A percentile compares a stretch with the other conserved stretches of the same genome.
Conservation (phyloP, 305 asterid genomes). For the Fraxinus velutina region DNA sequence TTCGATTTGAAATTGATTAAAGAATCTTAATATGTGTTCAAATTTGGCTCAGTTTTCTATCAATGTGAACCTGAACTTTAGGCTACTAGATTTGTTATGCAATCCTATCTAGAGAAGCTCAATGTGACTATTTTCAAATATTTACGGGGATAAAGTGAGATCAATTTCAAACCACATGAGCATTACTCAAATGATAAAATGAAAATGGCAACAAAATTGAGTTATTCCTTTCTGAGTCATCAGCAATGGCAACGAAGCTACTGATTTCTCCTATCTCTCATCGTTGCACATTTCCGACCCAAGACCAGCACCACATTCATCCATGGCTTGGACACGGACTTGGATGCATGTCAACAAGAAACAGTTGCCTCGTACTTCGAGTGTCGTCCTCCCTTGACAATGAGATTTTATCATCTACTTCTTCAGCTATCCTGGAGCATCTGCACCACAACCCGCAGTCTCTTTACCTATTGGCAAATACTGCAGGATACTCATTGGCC, state of each 20-base stretch:
- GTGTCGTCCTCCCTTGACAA: constrained; percentile 42
- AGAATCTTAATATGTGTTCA: background rate
- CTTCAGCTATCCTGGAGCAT: constrained; percentile 36
- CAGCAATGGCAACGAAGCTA: constrained; percentile 57
- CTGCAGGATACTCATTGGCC: constrained; percentile 67
- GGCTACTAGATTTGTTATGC: background rate
- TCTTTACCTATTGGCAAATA: constrained; percentile 56
- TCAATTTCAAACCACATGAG: background rate
- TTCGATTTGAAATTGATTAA: background rate
- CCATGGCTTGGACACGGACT: constrained; percentile 26
- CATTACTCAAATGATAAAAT: background rate
- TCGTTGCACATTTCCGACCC: constrained; percentile 30
- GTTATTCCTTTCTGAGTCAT: constrained; percentile 1
- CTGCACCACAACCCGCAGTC: constrained; percentile 44
- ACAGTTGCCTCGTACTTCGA: constrained; percentile 33
- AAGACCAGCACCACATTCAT: constrained; percentile 26
- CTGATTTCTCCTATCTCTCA: constrained; percentile 43
- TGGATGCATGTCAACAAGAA: constrained; percentile 22
- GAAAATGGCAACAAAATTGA: background rate
- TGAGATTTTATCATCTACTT: constrained; percentile 26
- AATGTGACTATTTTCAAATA: background rate
- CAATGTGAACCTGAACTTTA: background rate
- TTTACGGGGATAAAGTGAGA: too few species aligned
- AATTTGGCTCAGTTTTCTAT: background rate
- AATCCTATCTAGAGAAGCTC: background rate